Evolutionary conservation across 352 stramenopile species (phyloP).

Genomic region (Phytophthora melonis): DNA sequence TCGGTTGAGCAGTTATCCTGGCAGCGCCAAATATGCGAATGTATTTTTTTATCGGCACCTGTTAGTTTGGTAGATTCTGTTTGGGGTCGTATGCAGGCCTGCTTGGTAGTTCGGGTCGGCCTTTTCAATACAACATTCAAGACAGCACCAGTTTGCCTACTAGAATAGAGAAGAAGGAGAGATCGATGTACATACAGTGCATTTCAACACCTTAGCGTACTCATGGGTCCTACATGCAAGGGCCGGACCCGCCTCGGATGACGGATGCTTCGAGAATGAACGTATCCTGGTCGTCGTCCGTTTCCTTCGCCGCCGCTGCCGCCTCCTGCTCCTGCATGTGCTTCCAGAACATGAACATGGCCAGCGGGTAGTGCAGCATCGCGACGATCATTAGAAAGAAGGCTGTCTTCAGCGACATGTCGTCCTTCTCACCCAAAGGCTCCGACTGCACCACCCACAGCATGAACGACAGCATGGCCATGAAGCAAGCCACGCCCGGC

Average conservation of each 20-base stretch:
- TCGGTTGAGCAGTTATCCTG: too few relatives aligned
- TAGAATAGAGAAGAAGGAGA: too few relatives aligned
- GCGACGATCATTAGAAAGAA: slow-evolving; percentile 65
- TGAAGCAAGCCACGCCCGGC: slow-evolving; percentile 4
- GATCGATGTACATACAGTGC: slow-evolving; percentile 1
- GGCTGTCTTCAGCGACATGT: slow-evolving; percentile 52
- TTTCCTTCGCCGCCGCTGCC: not conserved
- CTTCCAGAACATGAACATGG: slow-evolving; percentile 27
- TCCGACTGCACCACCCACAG: slow-evolving; percentile 58
- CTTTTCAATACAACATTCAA: too few relatives aligned
- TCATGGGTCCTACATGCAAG: slow-evolving; percentile 11
- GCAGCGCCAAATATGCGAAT: too few relatives aligned
- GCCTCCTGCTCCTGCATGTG: slow-evolving; percentile 22
- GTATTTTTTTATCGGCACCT: too few relatives aligned
- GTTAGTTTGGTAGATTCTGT: too few relatives aligned
- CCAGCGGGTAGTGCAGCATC: slow-evolving; percentile 51
- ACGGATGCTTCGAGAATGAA: slow-evolving; percentile 28
- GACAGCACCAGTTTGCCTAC: too few relatives aligned
- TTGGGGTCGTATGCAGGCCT: too few relatives aligned
- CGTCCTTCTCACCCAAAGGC: slow-evolving; percentile 60
- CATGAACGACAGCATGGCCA: slow-evolving; percentile 23
- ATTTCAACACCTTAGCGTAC: not conserved
- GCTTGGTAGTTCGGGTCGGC: too few relatives aligned
- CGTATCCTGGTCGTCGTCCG: slow-evolving; percentile 1
- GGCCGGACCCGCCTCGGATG: slow-evolving; percentile 26